These are phyloP conservation scores for Lactarius indigo DNA, from an alignment of 768 basidiomycete species.

Conservation along the genomic window DNA sequence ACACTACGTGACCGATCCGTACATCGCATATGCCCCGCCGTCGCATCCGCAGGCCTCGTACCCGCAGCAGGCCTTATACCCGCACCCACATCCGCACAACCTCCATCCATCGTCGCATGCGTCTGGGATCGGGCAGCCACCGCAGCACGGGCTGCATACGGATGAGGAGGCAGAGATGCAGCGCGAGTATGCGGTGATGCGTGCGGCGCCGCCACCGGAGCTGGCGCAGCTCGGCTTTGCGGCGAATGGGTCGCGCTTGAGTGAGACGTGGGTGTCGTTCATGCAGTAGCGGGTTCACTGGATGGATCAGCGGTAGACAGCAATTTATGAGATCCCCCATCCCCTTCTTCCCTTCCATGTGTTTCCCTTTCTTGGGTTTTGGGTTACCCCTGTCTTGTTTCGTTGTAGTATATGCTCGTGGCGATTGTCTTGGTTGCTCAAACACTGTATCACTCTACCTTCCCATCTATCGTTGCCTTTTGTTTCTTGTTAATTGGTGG, in stretches of 20 bases:
- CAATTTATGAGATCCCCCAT: neutral
- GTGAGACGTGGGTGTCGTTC: constrained; percentile 58
- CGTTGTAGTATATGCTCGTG: neutral
- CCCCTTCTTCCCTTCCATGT: neutral
- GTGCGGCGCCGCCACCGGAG: constrained; percentile 36
- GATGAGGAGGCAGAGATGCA: constrained; percentile 6
- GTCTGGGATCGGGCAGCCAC: neutral
- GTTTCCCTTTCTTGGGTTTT: neutral
- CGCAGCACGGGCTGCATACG: neutral
- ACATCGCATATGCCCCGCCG: neutral
- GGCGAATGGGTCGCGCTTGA: constrained; percentile 46
- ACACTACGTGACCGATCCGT: constrained; percentile 8
- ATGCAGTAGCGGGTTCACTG: constrained; percentile 53
- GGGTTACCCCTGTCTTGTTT: neutral
- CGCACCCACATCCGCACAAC: neutral
- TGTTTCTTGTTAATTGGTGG: neutral
- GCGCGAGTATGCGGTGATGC: constrained; percentile 1
- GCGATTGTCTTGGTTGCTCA: too few relatives aligned
- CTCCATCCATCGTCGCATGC: neutral
- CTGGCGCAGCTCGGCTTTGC: constrained; percentile 59
- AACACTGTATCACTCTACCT: neutral
- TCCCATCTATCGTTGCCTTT: neutral
- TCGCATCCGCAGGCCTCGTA: constrained; percentile 7
- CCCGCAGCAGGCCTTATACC: too few relatives aligned
- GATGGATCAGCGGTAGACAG: constrained; percentile 26